phyloP scores from a whole-genome alignment of 1,284 basidiomycete species.

The Apiotrichum sp. region DNA sequence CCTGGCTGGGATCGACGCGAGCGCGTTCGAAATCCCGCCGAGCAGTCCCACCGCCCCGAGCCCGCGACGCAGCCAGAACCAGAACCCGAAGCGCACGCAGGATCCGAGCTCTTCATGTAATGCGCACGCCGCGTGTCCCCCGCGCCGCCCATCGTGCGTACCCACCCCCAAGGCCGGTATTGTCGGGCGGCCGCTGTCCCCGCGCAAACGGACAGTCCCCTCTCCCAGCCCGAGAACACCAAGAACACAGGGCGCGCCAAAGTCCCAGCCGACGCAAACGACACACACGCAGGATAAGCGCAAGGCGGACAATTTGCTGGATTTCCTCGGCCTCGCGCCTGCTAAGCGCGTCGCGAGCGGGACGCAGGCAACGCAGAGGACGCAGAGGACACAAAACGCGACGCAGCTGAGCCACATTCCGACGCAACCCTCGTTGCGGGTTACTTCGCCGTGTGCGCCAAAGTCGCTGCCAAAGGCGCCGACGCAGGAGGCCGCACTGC shows the following conservation, averaged over 20 bases:
- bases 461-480: neutral
- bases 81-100: neutral
- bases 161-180: too few species aligned
- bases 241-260: neutral
- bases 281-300: neutral
- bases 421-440: too few species aligned
- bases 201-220: constrained; percentile 1
- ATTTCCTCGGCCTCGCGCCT: constrained; percentile 1
- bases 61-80: too few species aligned
- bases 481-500: neutral
- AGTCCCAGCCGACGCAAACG: neutral
- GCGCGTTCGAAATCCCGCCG: constrained; percentile 26
- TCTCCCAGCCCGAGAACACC: too few species aligned
- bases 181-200: constrained; percentile 5
- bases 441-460: neutral
- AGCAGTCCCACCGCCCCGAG: neutral
- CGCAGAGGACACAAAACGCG: neutral
- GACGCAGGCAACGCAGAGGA: neutral
- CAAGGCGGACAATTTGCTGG: neutral
- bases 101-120: too few species aligned
- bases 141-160: too few species aligned
- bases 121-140: too few species aligned
- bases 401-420: neutral
- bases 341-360: constrained; percentile 1
- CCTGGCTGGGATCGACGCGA: constrained; percentile 42